These are phyloP conservation scores for Lactarius evosmus DNA, from an alignment of 768 basidiomycete species.

Conservation along the genomic window DNA sequence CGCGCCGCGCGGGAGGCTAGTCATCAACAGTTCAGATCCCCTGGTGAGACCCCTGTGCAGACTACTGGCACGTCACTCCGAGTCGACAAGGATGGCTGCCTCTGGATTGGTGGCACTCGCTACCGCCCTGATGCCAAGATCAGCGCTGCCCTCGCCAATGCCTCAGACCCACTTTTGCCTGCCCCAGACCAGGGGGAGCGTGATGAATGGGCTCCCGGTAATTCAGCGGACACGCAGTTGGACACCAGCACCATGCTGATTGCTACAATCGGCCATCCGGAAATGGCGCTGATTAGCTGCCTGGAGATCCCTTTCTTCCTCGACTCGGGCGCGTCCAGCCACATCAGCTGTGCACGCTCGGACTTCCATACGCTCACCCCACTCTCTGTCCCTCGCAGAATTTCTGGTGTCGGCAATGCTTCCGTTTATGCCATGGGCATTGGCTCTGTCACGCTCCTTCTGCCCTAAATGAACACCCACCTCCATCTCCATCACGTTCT, in stretches of 20 bases:
- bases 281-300: accelerated
- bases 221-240: no score
- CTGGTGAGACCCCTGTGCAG: no score
- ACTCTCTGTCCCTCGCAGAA: conserved; percentile 29
- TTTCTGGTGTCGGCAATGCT: conserved; percentile 35
- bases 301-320: no score
- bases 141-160: no score
- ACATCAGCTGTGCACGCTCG: conserved; percentile 29
- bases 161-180: no score
- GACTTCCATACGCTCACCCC: conserved; percentile 33
- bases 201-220: no score
- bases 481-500: conserved; percentile 18
- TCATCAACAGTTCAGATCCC: no score
- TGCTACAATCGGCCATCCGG: neutral
- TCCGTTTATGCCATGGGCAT: conserved; percentile 31
- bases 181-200: no score
- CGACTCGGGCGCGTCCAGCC: conserved; percentile 32
- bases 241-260: neutral
- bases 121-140: no score
- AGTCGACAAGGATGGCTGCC: no score
- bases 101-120: no score
- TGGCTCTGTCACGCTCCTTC: conserved; percentile 30
- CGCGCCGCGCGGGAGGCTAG: no score
- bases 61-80: neutral
- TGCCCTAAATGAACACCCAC: conserved; percentile 3